Percentiles rank a stretch among this genome's conserved stretches.
Evolutionary conservation across 140 eudicot genomes (phyloP).

Genomic region (Senecio squalidus): DNA sequence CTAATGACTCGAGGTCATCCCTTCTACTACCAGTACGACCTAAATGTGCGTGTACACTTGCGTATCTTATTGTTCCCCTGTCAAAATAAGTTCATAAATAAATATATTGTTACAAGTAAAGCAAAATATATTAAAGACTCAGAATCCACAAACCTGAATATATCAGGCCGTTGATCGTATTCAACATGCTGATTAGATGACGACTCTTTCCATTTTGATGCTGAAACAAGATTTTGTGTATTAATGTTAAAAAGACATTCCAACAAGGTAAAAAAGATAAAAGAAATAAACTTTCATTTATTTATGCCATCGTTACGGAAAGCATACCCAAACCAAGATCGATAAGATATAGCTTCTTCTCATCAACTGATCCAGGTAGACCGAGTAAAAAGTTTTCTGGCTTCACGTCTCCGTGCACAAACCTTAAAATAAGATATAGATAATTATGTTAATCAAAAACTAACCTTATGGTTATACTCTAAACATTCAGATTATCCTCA

Average conservation of each 20-base stretch:
- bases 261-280: background rate
- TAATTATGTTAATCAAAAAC: slow-evolving; percentile 3
- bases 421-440: slow-evolving; percentile 38
- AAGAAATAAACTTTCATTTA: background rate
- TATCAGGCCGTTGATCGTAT: slow-evolving; percentile 96
- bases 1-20: slow-evolving; percentile 83
- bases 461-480: background rate
- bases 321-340: slow-evolving; percentile 96
- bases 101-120: background rate
- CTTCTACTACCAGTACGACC: slow-evolving; percentile 90
- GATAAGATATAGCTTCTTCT: slow-evolving; percentile 92
- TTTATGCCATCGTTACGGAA: background rate
- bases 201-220: slow-evolving; percentile 94
- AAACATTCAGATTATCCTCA: background rate
- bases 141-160: slow-evolving; percentile 70
- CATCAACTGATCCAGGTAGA: slow-evolving; percentile 88
- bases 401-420: slow-evolving; percentile 99
- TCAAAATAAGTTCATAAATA: slow-evolving; percentile 8
- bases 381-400: slow-evolving; percentile 98
- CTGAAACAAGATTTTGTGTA: slow-evolving; percentile 38
- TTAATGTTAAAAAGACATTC: slow-evolving; percentile 2
- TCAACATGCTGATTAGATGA: slow-evolving; percentile 91
- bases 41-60: slow-evolving; percentile 89
- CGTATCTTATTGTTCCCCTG: slow-evolving; percentile 91
- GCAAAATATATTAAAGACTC: background rate